Evolutionary conservation across 352 stramenopile species (phyloP), one percentile per base, ranked within the genome.

Genomic region (Lagenidium giganteum): DNA sequence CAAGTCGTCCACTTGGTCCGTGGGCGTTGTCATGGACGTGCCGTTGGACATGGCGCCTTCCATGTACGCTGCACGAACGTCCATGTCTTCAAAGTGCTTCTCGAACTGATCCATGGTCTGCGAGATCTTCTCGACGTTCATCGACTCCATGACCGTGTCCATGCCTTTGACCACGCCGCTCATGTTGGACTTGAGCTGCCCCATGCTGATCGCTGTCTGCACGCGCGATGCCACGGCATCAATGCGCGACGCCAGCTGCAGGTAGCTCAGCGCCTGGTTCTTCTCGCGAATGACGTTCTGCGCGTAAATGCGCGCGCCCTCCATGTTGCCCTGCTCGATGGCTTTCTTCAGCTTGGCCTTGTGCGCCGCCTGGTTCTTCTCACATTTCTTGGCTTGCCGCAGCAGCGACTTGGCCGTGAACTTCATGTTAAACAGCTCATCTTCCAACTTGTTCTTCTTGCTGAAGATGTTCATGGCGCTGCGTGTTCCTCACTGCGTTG

Each of bases 71-170:
- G 93, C 81, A 32, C 96, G 95, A 28, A 99, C 96, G 69, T 99
- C 96, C 68, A 99, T 91, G 68, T 98, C 93, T 60, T 99, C 96
- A 75, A 99, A 99, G 70, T 99, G 95, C 60, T 96, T 82, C 64
- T 99, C 96, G 61, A 99, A 99, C 65, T 98, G 92, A 52, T 99
- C 95, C 95, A 98, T 98, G 4, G 89, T 95, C 48, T 93, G 74
- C 41, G 83, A 95, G 47, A 99, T 98, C 70, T 98, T 96, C 57
- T 98, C 93, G 24, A 98, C 83, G 63, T 99, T 94, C 96, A 99
- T 99, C 9, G 77, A 90, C 40, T 92, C 85, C 69, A 99, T 87
- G 24, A 95, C 92, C 31, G 84, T 97, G 63, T 96, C 86, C 95
- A 99, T 98, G 29, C 96, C 96, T 51, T 91, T 95, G 25, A 98